Base-by-base conservation (phyloP, 2,329 filamentous ascomycete species). In the Cytospora chrysosperma region DNA sequence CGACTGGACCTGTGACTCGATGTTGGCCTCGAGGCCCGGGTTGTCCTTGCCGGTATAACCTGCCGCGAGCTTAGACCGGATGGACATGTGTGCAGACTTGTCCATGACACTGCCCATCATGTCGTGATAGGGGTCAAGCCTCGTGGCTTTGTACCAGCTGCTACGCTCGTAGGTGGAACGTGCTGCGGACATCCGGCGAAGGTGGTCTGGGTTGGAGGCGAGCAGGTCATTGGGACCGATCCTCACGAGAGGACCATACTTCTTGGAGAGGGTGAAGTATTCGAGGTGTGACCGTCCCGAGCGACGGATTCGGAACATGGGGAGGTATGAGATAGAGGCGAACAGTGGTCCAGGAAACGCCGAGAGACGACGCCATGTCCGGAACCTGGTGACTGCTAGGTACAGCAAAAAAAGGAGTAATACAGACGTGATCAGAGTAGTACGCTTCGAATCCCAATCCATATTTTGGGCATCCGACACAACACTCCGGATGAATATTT, bases 101-200 rank as follows among this genome's bases (percentile, higher is more conserved):
- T 68, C 66, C 52, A 67, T 65, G 19, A 67, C 56, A 51, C 67
- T 68, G 19, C 67, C 67, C 67, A 68, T 68, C 66, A 66, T 68
- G 26, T 68, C 67, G 10, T 68, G 67, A 24, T 68, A 68, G 0
- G 61, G 61, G 37, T 63, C 61, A 34, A 63, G 56, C 37, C 56
- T 53, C 21, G 57, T 63, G 13, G 61, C 61, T 47, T 50, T 34
- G 51, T 63, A 63, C 61, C 61, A 63, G 34, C 56, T 63, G 34
- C 61, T 63, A 4, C 61, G 61, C 28, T 49, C 56, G 19, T 63
- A 63, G 17, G 50, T 60, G 19, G 61, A 63, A 8, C 61, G 56
- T 28, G 28, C 61, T 19, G 61, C 49, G n/a, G 61, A 63, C 61
- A 63, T 63, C 3, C 61, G 61, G 56, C 61, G 61, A 9, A 63